Percentiles rank a stretch among this genome's conserved stretches.
Conservation (phyloP, 1,284 basidiomycete species). For the Schizophyllum commune region DNA sequence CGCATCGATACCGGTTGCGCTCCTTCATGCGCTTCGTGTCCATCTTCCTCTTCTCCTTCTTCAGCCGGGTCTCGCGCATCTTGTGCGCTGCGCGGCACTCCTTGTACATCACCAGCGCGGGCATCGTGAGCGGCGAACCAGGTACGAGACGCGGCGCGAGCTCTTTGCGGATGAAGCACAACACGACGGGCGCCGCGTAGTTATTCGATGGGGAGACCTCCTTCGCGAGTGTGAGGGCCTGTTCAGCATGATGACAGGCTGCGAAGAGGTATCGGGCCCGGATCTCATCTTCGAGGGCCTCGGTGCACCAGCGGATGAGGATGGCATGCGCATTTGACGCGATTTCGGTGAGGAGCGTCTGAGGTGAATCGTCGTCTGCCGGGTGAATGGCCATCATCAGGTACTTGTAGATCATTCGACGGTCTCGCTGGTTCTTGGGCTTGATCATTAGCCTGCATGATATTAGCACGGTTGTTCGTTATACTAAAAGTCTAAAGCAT, state of each 20-base stretch:
- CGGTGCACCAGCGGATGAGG: conserved; percentile 19
- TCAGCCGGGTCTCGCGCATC: conserved; percentile 5
- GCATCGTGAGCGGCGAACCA: conserved; percentile 15
- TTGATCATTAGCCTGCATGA: neutral
- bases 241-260: conserved; percentile 21
- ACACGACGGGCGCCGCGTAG: conserved; percentile 12
- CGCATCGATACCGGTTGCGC: conserved; percentile 24
- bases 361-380: neutral
- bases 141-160: conserved; percentile 7
- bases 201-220: conserved; percentile 5
- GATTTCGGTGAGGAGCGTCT: neutral
- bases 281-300: conserved; percentile 5
- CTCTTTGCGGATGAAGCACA: conserved; percentile 11
- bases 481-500: neutral
- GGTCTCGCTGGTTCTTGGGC: neutral
- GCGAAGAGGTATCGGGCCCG: conserved; percentile 19
- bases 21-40: conserved; percentile 19
- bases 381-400: neutral
- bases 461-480: neutral
- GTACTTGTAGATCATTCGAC: neutral
- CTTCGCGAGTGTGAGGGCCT: conserved; percentile 10
- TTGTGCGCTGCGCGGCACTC: conserved; percentile 7
- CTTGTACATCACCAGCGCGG: conserved; percentile 15
- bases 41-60: conserved; percentile 14
- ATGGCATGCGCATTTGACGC: conserved; percentile 15